Conservation (phyloP, 805 yeast genomes). For the Metschnikowia sp. region DNA sequence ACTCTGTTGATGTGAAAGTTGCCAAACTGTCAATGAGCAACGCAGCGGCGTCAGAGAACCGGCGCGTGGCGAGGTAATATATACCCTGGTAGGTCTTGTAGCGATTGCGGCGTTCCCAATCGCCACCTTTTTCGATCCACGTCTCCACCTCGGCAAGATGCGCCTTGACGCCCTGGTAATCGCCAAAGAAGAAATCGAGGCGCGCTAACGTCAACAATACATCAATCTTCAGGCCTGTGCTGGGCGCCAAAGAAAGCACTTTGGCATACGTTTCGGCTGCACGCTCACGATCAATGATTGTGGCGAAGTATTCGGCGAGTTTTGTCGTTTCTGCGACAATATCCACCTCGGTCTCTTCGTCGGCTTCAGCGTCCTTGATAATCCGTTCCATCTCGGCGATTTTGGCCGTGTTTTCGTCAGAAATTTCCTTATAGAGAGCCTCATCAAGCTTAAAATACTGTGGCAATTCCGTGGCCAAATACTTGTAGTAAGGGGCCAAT, state of each 20-base stretch:
- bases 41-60: conserved; percentile 80
- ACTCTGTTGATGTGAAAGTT: conserved; percentile 90
- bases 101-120: conserved; percentile 97
- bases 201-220: conserved; percentile 76
- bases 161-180: conserved; percentile 63
- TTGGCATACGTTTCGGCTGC: conserved; percentile 65
- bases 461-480: conserved; percentile 42
- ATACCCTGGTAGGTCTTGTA: conserved; percentile 90
- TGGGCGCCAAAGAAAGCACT: conserved; percentile 75
- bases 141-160: conserved; percentile 69
- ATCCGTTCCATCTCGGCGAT: conserved; percentile 51
- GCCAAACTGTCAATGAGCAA: conserved; percentile 87
- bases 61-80: conserved; percentile 77
- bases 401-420: conserved; percentile 51
- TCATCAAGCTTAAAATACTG: conserved; percentile 57
- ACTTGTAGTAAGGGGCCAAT: conserved; percentile 81
- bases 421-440: conserved; percentile 47
- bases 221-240: conserved; percentile 89
- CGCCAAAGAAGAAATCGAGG: conserved; percentile 85
- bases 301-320: conserved; percentile 85
- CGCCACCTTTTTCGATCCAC: conserved; percentile 94
- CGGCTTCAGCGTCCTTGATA: conserved; percentile 54
- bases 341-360: conserved; percentile 85
- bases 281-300: conserved; percentile 74
- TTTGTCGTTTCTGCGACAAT: conserved; percentile 70